Base-by-base conservation (phyloP, 169 alveolate genomes). In the Cryptosporidium ryanae region DNA sequence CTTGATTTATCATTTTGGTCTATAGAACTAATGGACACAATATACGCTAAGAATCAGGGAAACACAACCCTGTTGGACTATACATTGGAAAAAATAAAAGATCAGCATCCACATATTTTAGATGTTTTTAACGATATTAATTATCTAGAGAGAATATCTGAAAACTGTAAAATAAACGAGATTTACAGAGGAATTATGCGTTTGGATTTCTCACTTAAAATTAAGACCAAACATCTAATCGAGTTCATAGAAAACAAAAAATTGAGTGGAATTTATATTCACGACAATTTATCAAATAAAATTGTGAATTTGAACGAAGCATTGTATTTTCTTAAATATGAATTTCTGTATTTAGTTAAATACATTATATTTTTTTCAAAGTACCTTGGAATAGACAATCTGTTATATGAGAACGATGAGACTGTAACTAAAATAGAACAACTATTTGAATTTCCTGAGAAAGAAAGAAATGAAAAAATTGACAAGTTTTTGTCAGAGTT, bases 1-100 rank as follows among this genome's bases (percentile, higher is more conserved):
- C 34, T 76, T 13, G 87, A 76, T 21, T 23, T 55, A 50, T 76
- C 87, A 13, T 76, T 76, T 55, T 76, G 87, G 87, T 76, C 87
- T 2, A 76, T 76, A 12, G 34, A 76, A 23, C 27, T 43, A 7
- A 76, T 76, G 87, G 87, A 76, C 17, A 59, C 59, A 4, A 76
- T 76, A 54, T 34, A 57, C 8, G 87, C 87, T 18, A 76, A 70
- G 4, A 76, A 76, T 48, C 76, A 71, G 15, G 87, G 76, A 21
- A 76, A 12, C 15, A 76, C 59, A 12, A 76, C 87, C 8, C 46
- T 76, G 64, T 76, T 76, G 54, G 87, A 55, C 12, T 76, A 76
- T 43, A 76, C 87, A 10, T 44, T 76, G 31, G 76, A 76, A 43
- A 55, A 61, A 52, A 76, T 76, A 25, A 61, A 76, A 18, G 87